Percentiles rank a stretch among this genome's conserved stretches.
Conservation (phyloP, 1,139 yeast genomes). For the Diutina mesorugosa region DNA sequence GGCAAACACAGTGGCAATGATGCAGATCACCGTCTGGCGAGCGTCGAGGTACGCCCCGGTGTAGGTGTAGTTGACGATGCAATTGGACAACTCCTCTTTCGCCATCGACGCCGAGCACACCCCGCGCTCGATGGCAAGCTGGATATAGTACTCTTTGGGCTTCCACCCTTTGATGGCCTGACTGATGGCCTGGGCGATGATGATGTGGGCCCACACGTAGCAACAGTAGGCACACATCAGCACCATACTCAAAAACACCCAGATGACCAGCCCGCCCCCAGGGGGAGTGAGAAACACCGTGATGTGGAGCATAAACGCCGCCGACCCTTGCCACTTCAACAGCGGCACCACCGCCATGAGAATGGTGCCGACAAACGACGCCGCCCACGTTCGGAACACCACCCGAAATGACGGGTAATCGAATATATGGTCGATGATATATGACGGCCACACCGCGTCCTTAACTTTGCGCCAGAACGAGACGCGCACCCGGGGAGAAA, state of each 20-base stretch:
- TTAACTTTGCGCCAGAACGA: not conserved
- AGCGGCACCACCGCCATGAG: not conserved
- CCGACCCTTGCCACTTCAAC: not conserved
- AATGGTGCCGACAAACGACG: not conserved
- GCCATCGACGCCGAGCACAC: constrained; percentile 11
- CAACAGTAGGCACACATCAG: constrained; percentile 8
- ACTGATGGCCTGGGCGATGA: constrained; percentile 16
- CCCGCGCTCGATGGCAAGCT: constrained; percentile 14
- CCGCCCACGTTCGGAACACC: not conserved
- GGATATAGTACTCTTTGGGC: constrained; percentile 10
- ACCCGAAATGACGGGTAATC: not conserved
- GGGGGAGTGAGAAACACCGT: not conserved
- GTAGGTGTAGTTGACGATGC: constrained; percentile 13
- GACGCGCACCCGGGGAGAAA: not conserved
- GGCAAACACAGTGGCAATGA: constrained; percentile 15
- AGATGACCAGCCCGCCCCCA: not conserved
- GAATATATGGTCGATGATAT: not conserved
- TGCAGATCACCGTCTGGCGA: constrained; percentile 13
- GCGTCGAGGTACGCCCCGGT: constrained; percentile 19
- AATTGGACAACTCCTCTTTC: constrained; percentile 7
- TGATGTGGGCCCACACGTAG: constrained; percentile 14
- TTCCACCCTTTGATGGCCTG: constrained; percentile 15
- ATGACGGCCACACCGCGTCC: not conserved
- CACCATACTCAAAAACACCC: not conserved
- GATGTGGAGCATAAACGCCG: not conserved